A percentile compares a stretch with the other conserved stretches of the same genome.
These are phyloP conservation scores for Leccinum griseonigrum DNA, from an alignment of 1,284 basidiomycete species.

Conservation along the genomic window DNA sequence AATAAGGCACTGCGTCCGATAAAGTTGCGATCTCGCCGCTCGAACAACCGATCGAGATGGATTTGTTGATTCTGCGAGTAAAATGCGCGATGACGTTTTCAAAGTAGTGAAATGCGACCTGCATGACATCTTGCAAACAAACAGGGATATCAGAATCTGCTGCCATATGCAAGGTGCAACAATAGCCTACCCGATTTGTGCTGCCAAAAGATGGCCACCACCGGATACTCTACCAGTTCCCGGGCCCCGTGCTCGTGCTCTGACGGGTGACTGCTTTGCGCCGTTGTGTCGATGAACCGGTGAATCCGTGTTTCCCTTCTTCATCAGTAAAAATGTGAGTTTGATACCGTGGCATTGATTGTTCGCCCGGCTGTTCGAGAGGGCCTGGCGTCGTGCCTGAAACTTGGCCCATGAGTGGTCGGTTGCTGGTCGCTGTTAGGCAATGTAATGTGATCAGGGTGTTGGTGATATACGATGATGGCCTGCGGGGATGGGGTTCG, in stretches of 20 bases:
- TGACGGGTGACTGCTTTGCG: too few relatives aligned
- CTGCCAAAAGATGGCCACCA: slow-evolving; percentile 76
- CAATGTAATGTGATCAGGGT: too few relatives aligned
- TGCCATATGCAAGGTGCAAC: neutral
- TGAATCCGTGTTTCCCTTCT: too few relatives aligned
- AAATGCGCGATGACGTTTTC: slow-evolving; percentile 87
- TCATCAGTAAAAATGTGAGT: too few relatives aligned
- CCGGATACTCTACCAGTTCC: slow-evolving; percentile 66
- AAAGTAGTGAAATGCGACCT: slow-evolving; percentile 83
- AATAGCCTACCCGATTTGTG: slow-evolving; percentile 62
- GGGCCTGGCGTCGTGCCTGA: too few relatives aligned
- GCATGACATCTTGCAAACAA: slow-evolving; percentile 62
- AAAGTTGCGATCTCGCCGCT: slow-evolving; percentile 81
- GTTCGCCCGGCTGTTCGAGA: too few relatives aligned
- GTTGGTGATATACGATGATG: too few relatives aligned
- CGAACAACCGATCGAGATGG: slow-evolving; percentile 70
- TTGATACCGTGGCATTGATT: too few relatives aligned
- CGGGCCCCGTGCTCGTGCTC: slow-evolving; percentile 57
- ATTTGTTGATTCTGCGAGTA: slow-evolving; percentile 74
- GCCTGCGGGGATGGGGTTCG: too few relatives aligned
- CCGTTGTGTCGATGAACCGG: too few relatives aligned
- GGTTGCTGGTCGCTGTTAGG: too few relatives aligned
- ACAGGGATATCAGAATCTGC: slow-evolving; percentile 22
- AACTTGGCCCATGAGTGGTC: too few relatives aligned
- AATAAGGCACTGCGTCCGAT: slow-evolving; percentile 89